Conservation (phyloP, 2,329 filamentous ascomycete species). For the Akanthomyces dipterigenus region DNA sequence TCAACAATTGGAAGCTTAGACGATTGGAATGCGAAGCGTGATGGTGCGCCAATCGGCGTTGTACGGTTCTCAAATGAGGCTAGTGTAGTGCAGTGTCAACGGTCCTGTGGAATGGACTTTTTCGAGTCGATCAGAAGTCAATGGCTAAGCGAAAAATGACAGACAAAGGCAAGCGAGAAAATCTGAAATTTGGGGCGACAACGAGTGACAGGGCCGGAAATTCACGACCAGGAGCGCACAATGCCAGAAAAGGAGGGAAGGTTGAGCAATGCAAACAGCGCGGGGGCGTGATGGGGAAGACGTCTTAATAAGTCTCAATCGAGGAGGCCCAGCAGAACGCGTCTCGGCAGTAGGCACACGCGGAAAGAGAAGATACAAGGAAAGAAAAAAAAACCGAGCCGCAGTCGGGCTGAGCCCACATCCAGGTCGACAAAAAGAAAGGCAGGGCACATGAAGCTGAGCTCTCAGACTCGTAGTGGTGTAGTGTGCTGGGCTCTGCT, state of each 20-base stretch:
- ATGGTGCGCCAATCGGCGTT: neutral
- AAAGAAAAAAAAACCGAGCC: neutral
- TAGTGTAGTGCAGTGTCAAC: neutral
- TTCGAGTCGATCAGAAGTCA: neutral
- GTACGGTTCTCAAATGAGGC: neutral
- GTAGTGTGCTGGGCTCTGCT: neutral
- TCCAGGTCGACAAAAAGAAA: neutral
- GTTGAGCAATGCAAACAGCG: neutral
- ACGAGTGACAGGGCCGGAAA: neutral
- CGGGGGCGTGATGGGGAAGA: neutral
- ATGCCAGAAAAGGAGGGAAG: neutral
- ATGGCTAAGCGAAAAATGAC: neutral
- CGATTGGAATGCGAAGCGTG: neutral
- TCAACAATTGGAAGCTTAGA: neutral
- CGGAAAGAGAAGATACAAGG: neutral
- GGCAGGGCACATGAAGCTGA: neutral
- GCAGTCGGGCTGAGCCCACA: neutral
- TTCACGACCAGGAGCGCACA: neutral
- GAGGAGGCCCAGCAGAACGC: conserved; percentile 1
- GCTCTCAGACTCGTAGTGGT: neutral
- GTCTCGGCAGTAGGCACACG: neutral
- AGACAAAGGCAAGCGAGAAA: neutral
- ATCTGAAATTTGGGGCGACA: neutral
- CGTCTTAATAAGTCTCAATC: conserved; percentile 5
- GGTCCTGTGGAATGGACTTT: conserved; percentile 5